Evolutionary conservation across 2,329 filamentous ascomycete genomes (phyloP).

Genomic region (Alternaria sp.): DNA sequence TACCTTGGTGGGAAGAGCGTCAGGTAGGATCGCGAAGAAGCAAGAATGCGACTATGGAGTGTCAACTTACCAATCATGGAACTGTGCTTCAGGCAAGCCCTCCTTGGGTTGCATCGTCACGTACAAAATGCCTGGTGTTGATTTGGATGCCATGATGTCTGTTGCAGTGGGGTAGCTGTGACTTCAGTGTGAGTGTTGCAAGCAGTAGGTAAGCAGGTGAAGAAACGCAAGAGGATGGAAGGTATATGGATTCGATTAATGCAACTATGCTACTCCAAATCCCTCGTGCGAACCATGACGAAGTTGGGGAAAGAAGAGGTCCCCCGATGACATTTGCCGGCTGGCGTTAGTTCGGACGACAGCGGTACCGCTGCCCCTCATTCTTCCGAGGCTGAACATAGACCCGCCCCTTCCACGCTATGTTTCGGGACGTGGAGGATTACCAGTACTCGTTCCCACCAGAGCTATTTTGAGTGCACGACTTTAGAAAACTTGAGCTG

Average conservation of each 20-base stretch:
- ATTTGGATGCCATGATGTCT: conserved; percentile 51
- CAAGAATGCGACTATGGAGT: conserved; percentile 29
- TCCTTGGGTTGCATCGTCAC: conserved; percentile 85
- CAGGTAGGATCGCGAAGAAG: conserved; percentile 23
- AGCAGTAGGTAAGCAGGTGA: not conserved
- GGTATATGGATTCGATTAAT: conserved; percentile 1
- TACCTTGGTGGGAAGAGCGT: conserved; percentile 61
- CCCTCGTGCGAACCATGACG: conserved; percentile 11
- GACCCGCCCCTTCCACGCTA: conserved; percentile 4
- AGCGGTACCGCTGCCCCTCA: conserved; percentile 28
- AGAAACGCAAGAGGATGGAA: not conserved
- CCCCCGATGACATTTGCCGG: conserved; percentile 49
- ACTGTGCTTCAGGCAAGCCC: conserved; percentile 71
- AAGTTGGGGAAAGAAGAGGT: conserved; percentile 23
- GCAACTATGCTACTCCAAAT: conserved; percentile 8
- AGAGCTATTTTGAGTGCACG: not conserved
- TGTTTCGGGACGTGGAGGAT: conserved; percentile 11
- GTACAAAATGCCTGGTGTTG: conserved; percentile 75
- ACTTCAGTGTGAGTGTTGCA: not conserved
- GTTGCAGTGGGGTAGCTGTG: conserved; percentile 5
- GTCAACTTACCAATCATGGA: conserved; percentile 70
- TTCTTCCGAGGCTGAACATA: conserved; percentile 39
- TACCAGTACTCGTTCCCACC: not conserved
- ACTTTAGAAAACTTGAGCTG: too few species aligned
- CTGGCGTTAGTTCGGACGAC: conserved; percentile 20